Evolutionary conservation across 768 basidiomycete genomes (phyloP), one percentile per base, ranked within the genome.

Genomic region (Sporobolomyces phaffii): DNA sequence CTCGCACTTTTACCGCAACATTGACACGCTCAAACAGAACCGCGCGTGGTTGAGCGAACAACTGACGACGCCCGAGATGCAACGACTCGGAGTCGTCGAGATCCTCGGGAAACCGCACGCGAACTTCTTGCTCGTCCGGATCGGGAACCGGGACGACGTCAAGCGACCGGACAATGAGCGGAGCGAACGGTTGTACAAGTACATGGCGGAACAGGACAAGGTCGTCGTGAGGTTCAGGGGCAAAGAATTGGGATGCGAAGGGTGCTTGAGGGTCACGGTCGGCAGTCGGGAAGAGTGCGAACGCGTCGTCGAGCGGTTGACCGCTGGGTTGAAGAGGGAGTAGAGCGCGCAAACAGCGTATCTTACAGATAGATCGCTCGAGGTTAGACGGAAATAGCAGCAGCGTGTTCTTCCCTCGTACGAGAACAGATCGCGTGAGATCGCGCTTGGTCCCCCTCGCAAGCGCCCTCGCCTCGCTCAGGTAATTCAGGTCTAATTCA

Each of bases 181-280:
- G 20, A 84, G 90, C 0, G 65, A 75, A 53, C 77, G 75, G 57
- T 81, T 91, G 29, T 98, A 98, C 78, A 87, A 84, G 75, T 79
- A 82, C 14, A 81, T 98, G 64, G 96, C 96, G 6, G 91, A 62
- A 48, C 26, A 62, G 59, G 73, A 74, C 64, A 62, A 64, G 57
- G 86, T 99, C 0, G 96, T 99, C 18, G 90, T 99, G 14, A 81
- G 94, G 58, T 98, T 85, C 79, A 81, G 96, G 59, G 96, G 96
- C 0, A 79, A 81, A 20, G 94, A 98, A 78, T 75, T 81, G 14
- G 94, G 96, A 0, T 99, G 96, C 71, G 80, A 81, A 36, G 96
- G 86, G 0, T 94, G 91, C 75, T 74, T 98, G 78, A 80, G 96
- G 62, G 87, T 98, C 11, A 97, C 94, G 5, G 81, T 98, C 17